These are phyloP conservation scores for Phytophthora pistaciae DNA, from an alignment of 352 stramenopile species.

Conservation along the genomic window DNA sequence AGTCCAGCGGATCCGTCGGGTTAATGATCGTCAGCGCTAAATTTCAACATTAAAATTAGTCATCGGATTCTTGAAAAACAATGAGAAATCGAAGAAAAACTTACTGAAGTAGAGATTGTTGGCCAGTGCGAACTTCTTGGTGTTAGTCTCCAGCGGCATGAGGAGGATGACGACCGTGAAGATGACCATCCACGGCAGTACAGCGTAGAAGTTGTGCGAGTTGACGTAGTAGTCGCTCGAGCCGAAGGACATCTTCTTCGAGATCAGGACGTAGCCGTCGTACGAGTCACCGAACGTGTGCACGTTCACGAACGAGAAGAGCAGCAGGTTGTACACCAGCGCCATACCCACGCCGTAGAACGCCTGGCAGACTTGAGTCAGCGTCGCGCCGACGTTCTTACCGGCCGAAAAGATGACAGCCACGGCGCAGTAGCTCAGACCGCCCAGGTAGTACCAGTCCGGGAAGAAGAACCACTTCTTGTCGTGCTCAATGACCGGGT, in stretches of 20 bases:
- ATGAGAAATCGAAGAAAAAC: constrained; percentile 12
- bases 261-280: constrained; percentile 69
- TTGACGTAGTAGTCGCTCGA: constrained; percentile 76
- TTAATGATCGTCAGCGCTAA: constrained; percentile 82
- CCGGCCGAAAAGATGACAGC: constrained; percentile 81
- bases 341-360: constrained; percentile 85
- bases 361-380: constrained; percentile 75
- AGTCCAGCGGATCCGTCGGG: constrained; percentile 61
- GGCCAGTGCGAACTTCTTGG: constrained; percentile 86
- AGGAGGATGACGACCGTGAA: constrained; percentile 76
- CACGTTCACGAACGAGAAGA: constrained; percentile 62
- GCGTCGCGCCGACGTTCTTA: constrained; percentile 76
- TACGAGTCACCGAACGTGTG: constrained; percentile 50
- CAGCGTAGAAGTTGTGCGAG: constrained; percentile 74
- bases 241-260: constrained; percentile 60
- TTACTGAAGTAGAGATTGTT: constrained; percentile 89
- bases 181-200: constrained; percentile 79
- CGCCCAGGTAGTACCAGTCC: constrained; percentile 65
- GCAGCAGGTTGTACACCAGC: constrained; percentile 80
- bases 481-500: constrained; percentile 44
- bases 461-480: constrained; percentile 85
- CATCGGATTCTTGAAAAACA: background rate
- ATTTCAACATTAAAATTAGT: background rate
- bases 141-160: constrained; percentile 80
- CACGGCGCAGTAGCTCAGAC: constrained; percentile 74